These are phyloP conservation scores for Aureobasidium namibiae DNA, from an alignment of 2,329 filamentous ascomycete species.

Conservation along the genomic window DNA sequence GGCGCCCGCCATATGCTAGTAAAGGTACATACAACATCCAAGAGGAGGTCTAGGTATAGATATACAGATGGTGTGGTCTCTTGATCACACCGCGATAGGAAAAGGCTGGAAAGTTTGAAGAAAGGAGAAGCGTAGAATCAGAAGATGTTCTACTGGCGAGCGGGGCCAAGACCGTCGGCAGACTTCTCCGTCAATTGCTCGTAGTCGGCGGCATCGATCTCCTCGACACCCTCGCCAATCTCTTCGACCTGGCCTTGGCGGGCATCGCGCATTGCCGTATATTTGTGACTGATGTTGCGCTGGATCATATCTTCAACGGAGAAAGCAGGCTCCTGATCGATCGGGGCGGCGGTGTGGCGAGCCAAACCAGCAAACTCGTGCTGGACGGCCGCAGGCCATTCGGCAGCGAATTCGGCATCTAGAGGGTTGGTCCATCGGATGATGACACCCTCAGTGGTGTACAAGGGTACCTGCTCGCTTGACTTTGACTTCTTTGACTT, in stretches of 20 bases:
- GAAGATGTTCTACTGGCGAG: neutral
- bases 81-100: neutral
- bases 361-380: constrained; percentile 25
- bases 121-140: neutral
- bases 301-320: neutral
- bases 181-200: neutral
- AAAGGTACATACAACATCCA: constrained; percentile 4
- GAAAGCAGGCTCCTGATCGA: neutral
- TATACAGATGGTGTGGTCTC: neutral
- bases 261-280: neutral
- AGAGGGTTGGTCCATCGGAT: constrained; percentile 29
- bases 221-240: neutral
- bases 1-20: constrained; percentile 9
- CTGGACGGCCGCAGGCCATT: constrained; percentile 26
- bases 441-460: constrained; percentile 22
- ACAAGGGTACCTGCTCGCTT: constrained; percentile 16
- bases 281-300: constrained; percentile 5
- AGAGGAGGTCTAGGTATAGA: constrained; percentile 1
- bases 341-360: constrained; percentile 18
- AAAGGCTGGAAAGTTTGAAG: neutral
- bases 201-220: neutral
- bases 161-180: neutral
- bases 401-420: constrained; percentile 30
- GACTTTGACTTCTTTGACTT: constrained; percentile 11
- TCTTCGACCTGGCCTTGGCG: neutral